A percentile compares a stretch with the other conserved stretches of the same genome.
These are phyloP conservation scores for Crithidia mellificae DNA, from an alignment of 208 protist genomes.

Conservation along the genomic window DNA sequence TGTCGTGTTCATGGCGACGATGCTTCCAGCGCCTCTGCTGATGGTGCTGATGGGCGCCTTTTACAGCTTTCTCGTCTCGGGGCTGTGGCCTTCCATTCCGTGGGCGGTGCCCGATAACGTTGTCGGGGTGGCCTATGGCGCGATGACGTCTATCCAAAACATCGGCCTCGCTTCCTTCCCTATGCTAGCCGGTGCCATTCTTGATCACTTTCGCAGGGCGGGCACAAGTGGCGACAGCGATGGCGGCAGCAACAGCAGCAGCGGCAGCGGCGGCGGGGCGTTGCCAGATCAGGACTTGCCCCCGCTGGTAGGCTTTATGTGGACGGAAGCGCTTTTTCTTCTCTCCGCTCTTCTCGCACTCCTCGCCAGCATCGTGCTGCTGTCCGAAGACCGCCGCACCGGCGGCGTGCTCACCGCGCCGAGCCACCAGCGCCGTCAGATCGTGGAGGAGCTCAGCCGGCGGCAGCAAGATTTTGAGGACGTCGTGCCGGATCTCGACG, in stretches of 20 bases:
- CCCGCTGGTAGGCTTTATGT: slow-evolving; percentile 59
- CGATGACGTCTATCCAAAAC: slow-evolving; percentile 92
- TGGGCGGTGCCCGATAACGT: slow-evolving; percentile 69
- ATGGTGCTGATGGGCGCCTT: slow-evolving; percentile 82
- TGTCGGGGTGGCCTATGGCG: slow-evolving; percentile 85
- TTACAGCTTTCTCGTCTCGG: slow-evolving; percentile 88
- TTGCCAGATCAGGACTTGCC: slow-evolving; percentile 36
- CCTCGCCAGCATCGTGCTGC: slow-evolving; percentile 48
- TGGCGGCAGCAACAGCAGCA: slow-evolving; percentile 8
- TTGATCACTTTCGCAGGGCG: slow-evolving; percentile 48
- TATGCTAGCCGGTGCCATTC: slow-evolving; percentile 61
- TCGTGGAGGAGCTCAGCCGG: slow-evolving; percentile 27
- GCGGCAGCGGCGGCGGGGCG: not conserved
- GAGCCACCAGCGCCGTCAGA: slow-evolving; percentile 35
- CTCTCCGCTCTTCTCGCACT: slow-evolving; percentile 43
- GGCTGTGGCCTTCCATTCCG: slow-evolving; percentile 88
- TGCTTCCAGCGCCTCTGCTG: slow-evolving; percentile 59
- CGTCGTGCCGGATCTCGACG: slow-evolving; percentile 26
- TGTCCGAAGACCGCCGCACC: slow-evolving; percentile 48
- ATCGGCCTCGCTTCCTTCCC: slow-evolving; percentile 79
- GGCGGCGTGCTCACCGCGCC: slow-evolving; percentile 58
- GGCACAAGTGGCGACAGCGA: slow-evolving; percentile 8
- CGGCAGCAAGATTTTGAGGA: slow-evolving; percentile 29
- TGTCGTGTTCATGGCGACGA: slow-evolving; percentile 75
- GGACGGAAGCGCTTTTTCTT: slow-evolving; percentile 64